phyloP scores from a whole-genome alignment of 2,329 filamentous ascomycete species.

The Knoxdaviesia capensis region DNA sequence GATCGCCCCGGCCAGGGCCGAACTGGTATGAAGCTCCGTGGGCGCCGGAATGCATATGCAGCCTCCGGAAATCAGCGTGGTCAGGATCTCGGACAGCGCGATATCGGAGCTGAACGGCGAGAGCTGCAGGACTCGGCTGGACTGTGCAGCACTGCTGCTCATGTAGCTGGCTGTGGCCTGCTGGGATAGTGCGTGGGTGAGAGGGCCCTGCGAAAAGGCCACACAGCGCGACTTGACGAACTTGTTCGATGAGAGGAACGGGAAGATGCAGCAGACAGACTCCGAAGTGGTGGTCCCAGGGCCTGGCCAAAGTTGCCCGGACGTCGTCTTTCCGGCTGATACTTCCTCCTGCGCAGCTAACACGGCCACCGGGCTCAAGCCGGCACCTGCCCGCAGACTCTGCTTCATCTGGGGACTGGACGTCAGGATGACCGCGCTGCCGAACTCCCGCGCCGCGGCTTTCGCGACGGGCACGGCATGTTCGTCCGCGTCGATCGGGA shows the following conservation, averaged over 20 bases:
- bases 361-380: slow-evolving; percentile 14
- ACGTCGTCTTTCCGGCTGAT: too few species aligned
- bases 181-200: slow-evolving; percentile 31
- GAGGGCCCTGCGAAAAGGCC: slow-evolving; percentile 37
- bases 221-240: slow-evolving; percentile 38
- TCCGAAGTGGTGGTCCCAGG: slow-evolving; percentile 12
- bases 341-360: too few species aligned
- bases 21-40: slow-evolving; percentile 20
- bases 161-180: slow-evolving; percentile 30
- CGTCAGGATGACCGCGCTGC: slow-evolving; percentile 21
- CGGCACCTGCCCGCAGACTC: slow-evolving; percentile 5
- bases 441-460: slow-evolving; percentile 21
- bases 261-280: slow-evolving; percentile 32
- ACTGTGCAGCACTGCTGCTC: slow-evolving; percentile 9
- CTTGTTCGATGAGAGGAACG: slow-evolving; percentile 27
- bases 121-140: slow-evolving; percentile 35
- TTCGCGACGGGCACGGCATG: slow-evolving; percentile 20
- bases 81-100: slow-evolving; percentile 28
- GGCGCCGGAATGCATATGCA: slow-evolving; percentile 37
- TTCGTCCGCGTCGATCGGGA: slow-evolving; percentile 20
- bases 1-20: slow-evolving; percentile 27
- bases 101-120: slow-evolving; percentile 33
- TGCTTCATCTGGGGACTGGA: slow-evolving; percentile 19
- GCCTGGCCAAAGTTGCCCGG: too few species aligned
- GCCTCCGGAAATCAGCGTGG: slow-evolving; percentile 32